A percentile compares a stretch with the other conserved stretches of the same genome.
Conservation (phyloP, 202 grass and related monocot genomes). For the Zoysia matrella region DNA sequence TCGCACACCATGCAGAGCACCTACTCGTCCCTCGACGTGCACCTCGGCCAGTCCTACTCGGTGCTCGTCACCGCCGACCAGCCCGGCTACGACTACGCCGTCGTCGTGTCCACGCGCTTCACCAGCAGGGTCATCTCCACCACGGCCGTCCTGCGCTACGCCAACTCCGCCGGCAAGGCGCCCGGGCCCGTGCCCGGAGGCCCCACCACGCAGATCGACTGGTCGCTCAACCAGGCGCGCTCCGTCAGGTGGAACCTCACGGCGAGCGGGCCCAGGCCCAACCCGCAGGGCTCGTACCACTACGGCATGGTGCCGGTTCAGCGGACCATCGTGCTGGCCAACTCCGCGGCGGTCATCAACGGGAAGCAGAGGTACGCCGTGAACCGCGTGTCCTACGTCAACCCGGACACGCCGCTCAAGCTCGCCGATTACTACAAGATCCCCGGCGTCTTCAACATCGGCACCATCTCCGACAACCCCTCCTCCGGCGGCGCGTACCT, state of each 20-base stretch:
- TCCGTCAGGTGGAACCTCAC: slow-evolving; percentile 96
- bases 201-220: slow-evolving; percentile 75
- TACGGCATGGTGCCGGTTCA: slow-evolving; percentile 64
- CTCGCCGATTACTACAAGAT: slow-evolving; percentile 96
- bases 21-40: slow-evolving; percentile 84
- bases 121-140: slow-evolving; percentile 58
- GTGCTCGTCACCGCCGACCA: slow-evolving; percentile 84
- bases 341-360: slow-evolving; percentile 69
- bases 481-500: slow-evolving; percentile 45
- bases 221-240: slow-evolving; percentile 88
- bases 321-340: slow-evolving; percentile 78
- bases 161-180: slow-evolving; percentile 63
- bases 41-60: slow-evolving; percentile 95
- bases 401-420: slow-evolving; percentile 82
- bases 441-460: slow-evolving; percentile 67
- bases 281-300: slow-evolving; percentile 94
- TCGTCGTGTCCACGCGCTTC: slow-evolving; percentile 87
- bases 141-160: slow-evolving; percentile 69
- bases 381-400: slow-evolving; percentile 70
- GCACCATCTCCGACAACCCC: slow-evolving; percentile 66
- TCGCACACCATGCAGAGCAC: slow-evolving; percentile 80
- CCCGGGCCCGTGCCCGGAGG: slow-evolving; percentile 50
- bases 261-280: slow-evolving; percentile 85
- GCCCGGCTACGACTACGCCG: slow-evolving; percentile 66
- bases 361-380: slow-evolving; percentile 86